These are phyloP conservation scores for Meyerozyma guilliermondii DNA, from an alignment of 1,139 yeast genomes.

Conservation along the genomic window DNA sequence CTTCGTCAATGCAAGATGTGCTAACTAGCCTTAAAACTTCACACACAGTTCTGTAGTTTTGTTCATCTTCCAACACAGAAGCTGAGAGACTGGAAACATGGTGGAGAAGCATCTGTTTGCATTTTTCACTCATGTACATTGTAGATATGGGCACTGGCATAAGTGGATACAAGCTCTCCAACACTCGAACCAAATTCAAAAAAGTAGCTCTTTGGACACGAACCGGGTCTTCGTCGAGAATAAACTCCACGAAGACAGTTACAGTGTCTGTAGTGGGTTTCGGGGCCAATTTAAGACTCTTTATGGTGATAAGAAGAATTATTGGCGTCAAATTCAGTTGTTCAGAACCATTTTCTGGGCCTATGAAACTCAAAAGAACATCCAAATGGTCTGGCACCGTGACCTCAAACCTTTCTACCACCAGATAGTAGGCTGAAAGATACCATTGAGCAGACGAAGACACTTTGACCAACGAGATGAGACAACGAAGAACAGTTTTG, in stretches of 20 bases:
- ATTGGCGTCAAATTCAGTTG: conserved; percentile 12
- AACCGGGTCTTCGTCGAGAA: conserved; percentile 14
- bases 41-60: conserved; percentile 9
- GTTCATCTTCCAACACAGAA: conserved; percentile 7
- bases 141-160: conserved; percentile 18
- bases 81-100: conserved; percentile 8
- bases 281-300: conserved; percentile 16
- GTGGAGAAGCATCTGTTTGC: conserved; percentile 14
- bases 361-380: conserved; percentile 18
- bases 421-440: conserved; percentile 14
- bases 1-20: conserved; percentile 9
- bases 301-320: conserved; percentile 22
- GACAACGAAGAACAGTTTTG: conserved; percentile 4
- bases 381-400: conserved; percentile 20
- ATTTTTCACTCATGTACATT: conserved; percentile 16
- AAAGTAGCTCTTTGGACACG: conserved; percentile 11
- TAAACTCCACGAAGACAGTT: conserved; percentile 20
- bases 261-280: conserved; percentile 15
- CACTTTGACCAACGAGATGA: conserved; percentile 2
- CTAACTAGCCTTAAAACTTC: conserved; percentile 23
- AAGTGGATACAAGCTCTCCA: conserved; percentile 23
- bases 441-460: conserved; percentile 8
- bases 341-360: conserved; percentile 11
- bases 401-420: conserved; percentile 17
- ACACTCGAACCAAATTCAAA: conserved; percentile 16